phyloP scores from a whole-genome alignment of 495 filamentous ascomycete genomes.

The Aspergillus indologenus region DNA sequence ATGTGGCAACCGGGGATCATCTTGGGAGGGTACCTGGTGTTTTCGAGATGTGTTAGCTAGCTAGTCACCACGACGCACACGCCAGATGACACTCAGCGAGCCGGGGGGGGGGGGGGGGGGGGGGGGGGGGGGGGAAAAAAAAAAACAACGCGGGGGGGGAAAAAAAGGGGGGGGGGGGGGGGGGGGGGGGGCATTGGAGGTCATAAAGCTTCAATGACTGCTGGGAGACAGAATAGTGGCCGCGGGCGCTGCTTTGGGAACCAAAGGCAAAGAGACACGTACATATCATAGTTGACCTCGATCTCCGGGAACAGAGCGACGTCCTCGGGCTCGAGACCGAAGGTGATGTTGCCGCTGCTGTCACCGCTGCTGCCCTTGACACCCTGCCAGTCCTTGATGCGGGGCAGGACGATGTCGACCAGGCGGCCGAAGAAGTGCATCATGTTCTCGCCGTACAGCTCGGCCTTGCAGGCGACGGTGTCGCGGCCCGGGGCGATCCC shows the following conservation, averaged over 20 bases:
- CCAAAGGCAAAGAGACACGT: conserved; percentile 37
- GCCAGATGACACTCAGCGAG: too few species aligned
- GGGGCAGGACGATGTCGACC: conserved; percentile 84
- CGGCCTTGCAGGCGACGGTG: conserved; percentile 61
- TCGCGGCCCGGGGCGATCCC: conserved; percentile 50
- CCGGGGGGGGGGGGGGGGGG: too few species aligned
- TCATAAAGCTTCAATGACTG: background rate
- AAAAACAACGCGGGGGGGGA: too few species aligned
- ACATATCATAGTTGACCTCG: conserved; percentile 87
- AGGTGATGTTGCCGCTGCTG: conserved; percentile 79
- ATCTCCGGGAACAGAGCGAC: conserved; percentile 87
- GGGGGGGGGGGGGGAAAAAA: too few species aligned
- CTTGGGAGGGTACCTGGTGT: conserved; percentile 69
- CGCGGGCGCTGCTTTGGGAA: too few species aligned
- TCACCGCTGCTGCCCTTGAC: conserved; percentile 75
- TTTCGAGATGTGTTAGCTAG: background rate
- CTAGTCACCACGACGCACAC: background rate
- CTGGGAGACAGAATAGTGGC: background rate
- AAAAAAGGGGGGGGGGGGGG: too few species aligned
- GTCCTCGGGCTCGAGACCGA: conserved; percentile 67
- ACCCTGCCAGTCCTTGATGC: conserved; percentile 92
- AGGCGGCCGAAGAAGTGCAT: conserved; percentile 84
- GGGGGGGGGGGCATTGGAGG: too few species aligned
- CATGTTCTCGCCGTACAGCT: conserved; percentile 73
- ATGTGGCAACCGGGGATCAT: conserved; percentile 93